These are phyloP conservation scores for Lagenaria siceraria DNA, from an alignment of 306 rosid species.

Conservation along the genomic window DNA sequence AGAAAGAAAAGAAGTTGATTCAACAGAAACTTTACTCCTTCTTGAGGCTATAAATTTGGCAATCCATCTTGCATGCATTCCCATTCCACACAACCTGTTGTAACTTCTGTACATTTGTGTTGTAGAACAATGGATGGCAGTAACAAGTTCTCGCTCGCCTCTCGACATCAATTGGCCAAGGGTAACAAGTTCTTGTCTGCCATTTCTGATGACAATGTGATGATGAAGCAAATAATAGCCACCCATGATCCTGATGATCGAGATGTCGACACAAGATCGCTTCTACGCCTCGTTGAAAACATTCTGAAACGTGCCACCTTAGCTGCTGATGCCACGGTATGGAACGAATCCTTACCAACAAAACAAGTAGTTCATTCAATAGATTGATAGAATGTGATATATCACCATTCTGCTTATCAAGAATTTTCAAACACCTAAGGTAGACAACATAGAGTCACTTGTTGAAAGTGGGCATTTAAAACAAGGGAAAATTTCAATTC, in stretches of 20 bases:
- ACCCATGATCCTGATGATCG: constrained; percentile 38
- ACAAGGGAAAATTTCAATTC: too few relatives aligned
- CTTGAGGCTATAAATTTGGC: constrained; percentile 8
- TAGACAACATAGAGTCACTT: background rate
- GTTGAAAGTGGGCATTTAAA: background rate
- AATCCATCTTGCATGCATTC: background rate
- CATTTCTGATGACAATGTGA: constrained; percentile 28
- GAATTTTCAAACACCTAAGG: background rate
- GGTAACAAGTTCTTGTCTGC: constrained; percentile 12
- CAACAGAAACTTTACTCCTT: constrained; percentile 28
- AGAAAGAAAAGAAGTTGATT: constrained; percentile 47
- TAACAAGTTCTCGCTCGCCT: constrained; percentile 13
- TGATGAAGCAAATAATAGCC: constrained; percentile 30
- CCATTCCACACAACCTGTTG: background rate
- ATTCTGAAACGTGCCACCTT: constrained; percentile 27
- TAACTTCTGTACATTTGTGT: background rate
- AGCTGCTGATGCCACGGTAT: constrained; percentile 13
- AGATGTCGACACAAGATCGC: constrained; percentile 31
- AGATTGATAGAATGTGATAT: too few relatives aligned
- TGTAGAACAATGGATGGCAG: background rate
- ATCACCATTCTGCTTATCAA: background rate
- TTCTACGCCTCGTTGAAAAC: constrained; percentile 44
- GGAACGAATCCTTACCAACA: background rate
- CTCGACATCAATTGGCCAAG: constrained; percentile 28
- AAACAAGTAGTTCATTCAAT: background rate